Conservation (phyloP, 2,329 filamentous ascomycete genomes). For the Ascochyta koolunga region DNA sequence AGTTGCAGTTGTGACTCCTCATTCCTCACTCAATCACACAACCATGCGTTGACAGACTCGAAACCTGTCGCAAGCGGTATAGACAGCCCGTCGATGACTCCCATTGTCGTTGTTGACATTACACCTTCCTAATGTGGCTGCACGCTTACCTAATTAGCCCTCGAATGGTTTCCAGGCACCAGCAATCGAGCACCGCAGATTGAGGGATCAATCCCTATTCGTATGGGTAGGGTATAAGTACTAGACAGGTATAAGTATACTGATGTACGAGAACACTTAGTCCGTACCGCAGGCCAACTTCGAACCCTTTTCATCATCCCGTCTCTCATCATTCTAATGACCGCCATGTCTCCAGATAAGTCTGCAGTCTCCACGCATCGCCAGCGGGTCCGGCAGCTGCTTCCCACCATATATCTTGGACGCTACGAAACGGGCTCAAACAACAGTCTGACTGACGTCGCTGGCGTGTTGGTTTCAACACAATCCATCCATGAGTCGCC, state of each 20-base stretch:
- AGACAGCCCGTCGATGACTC: not conserved
- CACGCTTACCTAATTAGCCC: not conserved
- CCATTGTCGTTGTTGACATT: not conserved
- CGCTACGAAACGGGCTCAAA: constrained; percentile 47
- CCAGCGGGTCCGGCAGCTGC: constrained; percentile 47
- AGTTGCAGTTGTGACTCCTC: constrained; percentile 1
- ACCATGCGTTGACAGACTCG: not conserved
- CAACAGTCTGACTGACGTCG: constrained; percentile 54
- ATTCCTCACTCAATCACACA: not conserved
- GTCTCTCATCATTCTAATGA: not conserved
- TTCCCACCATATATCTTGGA: constrained; percentile 47
- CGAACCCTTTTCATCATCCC: not conserved
- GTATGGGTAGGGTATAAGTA: not conserved
- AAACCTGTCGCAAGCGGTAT: not conserved
- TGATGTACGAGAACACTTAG: too few species aligned
- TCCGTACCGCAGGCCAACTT: not conserved
- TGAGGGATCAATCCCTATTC: not conserved
- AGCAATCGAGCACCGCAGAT: not conserved
- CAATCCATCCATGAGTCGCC: constrained; percentile 46
- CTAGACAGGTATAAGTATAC: not conserved
- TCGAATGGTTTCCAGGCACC: not conserved
- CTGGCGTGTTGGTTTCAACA: constrained; percentile 51
- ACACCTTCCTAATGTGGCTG: constrained; percentile 2
- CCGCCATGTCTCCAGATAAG: constrained; percentile 17
- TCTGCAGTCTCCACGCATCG: constrained; percentile 22